phyloP scores from a whole-genome alignment of 2,329 filamentous ascomycete species.

The Apiospora rasikravindrae region DNA sequence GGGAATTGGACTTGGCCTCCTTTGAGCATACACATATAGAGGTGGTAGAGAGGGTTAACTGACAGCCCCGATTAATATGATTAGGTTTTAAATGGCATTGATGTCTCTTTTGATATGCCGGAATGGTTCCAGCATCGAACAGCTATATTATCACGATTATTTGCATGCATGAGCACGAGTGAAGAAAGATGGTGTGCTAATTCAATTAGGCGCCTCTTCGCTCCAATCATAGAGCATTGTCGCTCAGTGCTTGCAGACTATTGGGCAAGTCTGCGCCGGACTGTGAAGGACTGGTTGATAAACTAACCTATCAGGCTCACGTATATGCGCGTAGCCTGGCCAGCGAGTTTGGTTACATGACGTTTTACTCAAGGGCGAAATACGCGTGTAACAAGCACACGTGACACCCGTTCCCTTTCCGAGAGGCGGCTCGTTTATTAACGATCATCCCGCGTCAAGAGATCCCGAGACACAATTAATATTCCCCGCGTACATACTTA shows the following conservation, averaged over 20 bases:
- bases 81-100: background rate
- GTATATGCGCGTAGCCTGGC: background rate
- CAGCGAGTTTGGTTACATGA: background rate
- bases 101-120: background rate
- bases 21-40: background rate
- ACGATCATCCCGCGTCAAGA: background rate
- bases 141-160: background rate
- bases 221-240: background rate
- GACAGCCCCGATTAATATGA: background rate
- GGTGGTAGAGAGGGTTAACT: background rate
- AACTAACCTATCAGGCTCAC: background rate
- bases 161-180: background rate
- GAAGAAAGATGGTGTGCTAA: background rate
- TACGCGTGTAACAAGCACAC: background rate
- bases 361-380: background rate
- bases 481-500: background rate
- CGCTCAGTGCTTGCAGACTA: background rate
- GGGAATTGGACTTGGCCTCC: background rate
- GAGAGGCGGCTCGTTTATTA: background rate
- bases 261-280: background rate
- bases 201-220: background rate
- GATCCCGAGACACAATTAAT: background rate
- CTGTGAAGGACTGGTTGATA: background rate
- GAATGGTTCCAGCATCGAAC: background rate
- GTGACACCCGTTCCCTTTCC: constrained; percentile 3